phyloP scores from a whole-genome alignment of 1,139 yeast species.

The Protomyces gravidus region DNA sequence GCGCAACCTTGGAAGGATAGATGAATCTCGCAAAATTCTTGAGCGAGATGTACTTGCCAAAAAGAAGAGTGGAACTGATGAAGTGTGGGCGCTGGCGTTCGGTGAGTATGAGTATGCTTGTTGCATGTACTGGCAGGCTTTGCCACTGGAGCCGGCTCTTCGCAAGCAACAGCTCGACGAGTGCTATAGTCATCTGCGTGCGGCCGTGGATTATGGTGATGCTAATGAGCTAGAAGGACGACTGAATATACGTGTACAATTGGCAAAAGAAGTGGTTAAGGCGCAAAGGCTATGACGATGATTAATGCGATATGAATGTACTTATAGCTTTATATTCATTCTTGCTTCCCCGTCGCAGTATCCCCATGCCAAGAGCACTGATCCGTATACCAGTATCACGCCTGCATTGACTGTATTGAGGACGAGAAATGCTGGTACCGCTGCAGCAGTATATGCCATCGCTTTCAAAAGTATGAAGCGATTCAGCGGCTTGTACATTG shows the following conservation, averaged over 20 bases:
- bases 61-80: constrained; percentile 14
- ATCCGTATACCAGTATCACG: not conserved
- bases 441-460: not conserved
- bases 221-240: constrained; percentile 29
- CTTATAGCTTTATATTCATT: not conserved
- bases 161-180: constrained; percentile 14
- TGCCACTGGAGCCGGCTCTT: not conserved
- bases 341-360: not conserved
- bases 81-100: constrained; percentile 29
- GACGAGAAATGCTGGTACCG: not conserved
- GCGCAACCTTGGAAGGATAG: constrained; percentile 13
- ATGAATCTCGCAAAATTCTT: constrained; percentile 7
- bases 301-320: not conserved
- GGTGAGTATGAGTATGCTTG: constrained; percentile 29
- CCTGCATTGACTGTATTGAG: not conserved
- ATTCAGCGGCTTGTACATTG: not conserved
- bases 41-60: constrained; percentile 3
- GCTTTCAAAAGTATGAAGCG: not conserved
- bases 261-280: constrained; percentile 28
- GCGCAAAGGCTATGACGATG: constrained; percentile 3
- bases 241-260: constrained; percentile 28
- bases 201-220: constrained; percentile 27
- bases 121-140: constrained; percentile 18
- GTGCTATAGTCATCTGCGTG: constrained; percentile 19
- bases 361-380: not conserved